Conservation (phyloP, 176 grass and related monocot species). For the Lolium perenne region DNA sequence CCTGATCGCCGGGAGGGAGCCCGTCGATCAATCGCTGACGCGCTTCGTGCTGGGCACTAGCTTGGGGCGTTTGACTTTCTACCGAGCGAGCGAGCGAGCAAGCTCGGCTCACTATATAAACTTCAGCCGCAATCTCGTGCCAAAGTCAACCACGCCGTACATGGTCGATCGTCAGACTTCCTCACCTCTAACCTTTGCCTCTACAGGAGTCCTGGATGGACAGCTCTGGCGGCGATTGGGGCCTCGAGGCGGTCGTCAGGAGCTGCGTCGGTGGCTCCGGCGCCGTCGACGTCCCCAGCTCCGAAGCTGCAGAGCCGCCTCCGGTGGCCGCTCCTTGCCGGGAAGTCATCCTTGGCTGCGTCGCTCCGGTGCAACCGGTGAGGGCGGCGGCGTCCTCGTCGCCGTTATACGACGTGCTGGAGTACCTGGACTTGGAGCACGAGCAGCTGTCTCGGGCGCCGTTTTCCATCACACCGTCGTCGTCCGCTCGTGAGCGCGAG, state of each 20-base stretch:
- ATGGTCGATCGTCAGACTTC: not conserved
- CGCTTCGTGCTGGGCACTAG: conserved; percentile 44
- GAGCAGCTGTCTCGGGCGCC: not conserved
- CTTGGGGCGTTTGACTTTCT: conserved; percentile 44
- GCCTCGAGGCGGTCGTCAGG: conserved; percentile 79
- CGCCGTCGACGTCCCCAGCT: not conserved
- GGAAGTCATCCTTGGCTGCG: not conserved
- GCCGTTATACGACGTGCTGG: conserved; percentile 2
- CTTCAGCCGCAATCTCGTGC: not conserved
- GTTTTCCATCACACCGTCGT: conserved; percentile 40
- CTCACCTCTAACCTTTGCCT: not conserved
- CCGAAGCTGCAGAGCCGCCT: not conserved
- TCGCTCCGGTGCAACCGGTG: not conserved
- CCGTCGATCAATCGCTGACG: conserved; percentile 10
- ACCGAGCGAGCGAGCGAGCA: too few relatives aligned
- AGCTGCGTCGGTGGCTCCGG: conserved; percentile 44
- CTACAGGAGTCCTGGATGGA: conserved; percentile 39
- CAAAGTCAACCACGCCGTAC: conserved; percentile 57
- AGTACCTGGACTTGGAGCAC: conserved; percentile 49
- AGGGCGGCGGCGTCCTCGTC: not conserved
- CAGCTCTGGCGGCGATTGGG: conserved; percentile 67
- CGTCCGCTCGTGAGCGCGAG: not conserved
- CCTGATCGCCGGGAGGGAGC: not conserved
- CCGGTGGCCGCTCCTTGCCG: not conserved
- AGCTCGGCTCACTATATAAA: too few relatives aligned